Base-by-base conservation (phyloP, 192 early-diverging fungal genomes). In the Backusella mclennaniae region DNA sequence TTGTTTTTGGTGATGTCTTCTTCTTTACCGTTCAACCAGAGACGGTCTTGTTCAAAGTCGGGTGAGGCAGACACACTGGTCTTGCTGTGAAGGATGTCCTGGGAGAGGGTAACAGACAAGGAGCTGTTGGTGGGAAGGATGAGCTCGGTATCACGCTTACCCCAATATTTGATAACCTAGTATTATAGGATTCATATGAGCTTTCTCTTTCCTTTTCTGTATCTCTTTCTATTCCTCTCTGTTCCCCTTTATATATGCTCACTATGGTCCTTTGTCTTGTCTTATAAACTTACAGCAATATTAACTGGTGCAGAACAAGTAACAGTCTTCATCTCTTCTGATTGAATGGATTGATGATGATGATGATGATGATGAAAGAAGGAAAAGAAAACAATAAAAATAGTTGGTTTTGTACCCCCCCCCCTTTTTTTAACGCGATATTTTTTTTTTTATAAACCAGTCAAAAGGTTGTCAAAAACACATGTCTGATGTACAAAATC, bases 41-140 rank as follows among this genome's bases (percentile, higher is more conserved):
- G 88, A 29, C 95, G 88, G 78, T 96, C 97, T 33, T 73, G 67
- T 9, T 77, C 74, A 73, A 93, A 93, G 7, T 84, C 84, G 3
- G 89, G 77, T 8, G 89, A 86, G 53, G 89, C 88, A 36, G 94
- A 88, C 79, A 97, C 91, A 21, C 95, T 95, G 26, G 98, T 99
- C 81, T 94, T 97, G 77, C 95, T 94, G 85, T 95, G 94, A 67
- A 99, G 92, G 78, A 97, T 91, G 83, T 99, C 97, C 84, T 98
- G 96, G 35, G 94, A 95, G 19, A 99, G 93, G 9, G 98, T 99
- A 52, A 96, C 92, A 12, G 96, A 98, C 42, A 99, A 92, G 31
- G 97, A 99, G 33, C 94, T 95, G 89, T 99, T 99, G 68, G 96
- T 99, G 9, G 98, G 98, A 44, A 99, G 89, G 79, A 97, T 94